Evolutionary conservation across 345 rosid species (phyloP).

Genomic region (Euphorbia lathyris): DNA sequence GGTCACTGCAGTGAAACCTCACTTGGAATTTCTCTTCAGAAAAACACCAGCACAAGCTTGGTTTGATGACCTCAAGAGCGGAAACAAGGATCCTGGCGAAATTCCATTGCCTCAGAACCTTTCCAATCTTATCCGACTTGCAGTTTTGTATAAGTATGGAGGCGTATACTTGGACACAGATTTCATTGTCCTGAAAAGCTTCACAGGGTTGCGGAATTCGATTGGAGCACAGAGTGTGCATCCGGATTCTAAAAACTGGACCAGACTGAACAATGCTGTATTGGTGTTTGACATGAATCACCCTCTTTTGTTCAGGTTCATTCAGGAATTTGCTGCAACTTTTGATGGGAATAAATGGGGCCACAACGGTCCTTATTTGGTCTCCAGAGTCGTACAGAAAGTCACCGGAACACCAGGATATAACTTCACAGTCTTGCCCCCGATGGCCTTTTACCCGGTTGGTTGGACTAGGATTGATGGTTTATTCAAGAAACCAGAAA

Average conservation of each 20-base stretch:
- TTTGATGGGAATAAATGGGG: constrained; percentile 88
- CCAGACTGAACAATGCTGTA: constrained; percentile 74
- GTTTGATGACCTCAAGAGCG: constrained; percentile 55
- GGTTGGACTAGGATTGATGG: constrained; percentile 56
- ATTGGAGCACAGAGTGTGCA: constrained; percentile 76
- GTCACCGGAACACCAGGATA: constrained; percentile 35
- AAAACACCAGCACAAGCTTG: constrained; percentile 71
- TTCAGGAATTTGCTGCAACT: constrained; percentile 64
- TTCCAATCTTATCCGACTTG: constrained; percentile 67
- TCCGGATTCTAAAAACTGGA: constrained; percentile 51
- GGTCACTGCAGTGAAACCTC: constrained; percentile 55
- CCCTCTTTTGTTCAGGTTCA: constrained; percentile 55
- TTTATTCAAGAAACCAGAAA: constrained; percentile 50
- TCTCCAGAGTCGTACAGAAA: constrained; percentile 55
- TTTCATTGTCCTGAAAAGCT: constrained; percentile 58
- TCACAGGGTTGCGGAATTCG: constrained; percentile 47
- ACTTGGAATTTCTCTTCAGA: constrained; percentile 48
- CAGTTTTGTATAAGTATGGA: constrained; percentile 67
- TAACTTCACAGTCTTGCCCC: constrained; percentile 54
- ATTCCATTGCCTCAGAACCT: constrained; percentile 73
- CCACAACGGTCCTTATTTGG: constrained; percentile 79
- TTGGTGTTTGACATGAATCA: constrained; percentile 62
- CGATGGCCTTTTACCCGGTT: constrained; percentile 67
- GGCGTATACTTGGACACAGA: constrained; percentile 77
- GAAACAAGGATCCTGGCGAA: constrained; percentile 68